Evolutionary conservation across 2,329 filamentous ascomycete species (phyloP), one percentile per base, ranked within the genome.

Genomic region (Diaporthe sp.): DNA sequence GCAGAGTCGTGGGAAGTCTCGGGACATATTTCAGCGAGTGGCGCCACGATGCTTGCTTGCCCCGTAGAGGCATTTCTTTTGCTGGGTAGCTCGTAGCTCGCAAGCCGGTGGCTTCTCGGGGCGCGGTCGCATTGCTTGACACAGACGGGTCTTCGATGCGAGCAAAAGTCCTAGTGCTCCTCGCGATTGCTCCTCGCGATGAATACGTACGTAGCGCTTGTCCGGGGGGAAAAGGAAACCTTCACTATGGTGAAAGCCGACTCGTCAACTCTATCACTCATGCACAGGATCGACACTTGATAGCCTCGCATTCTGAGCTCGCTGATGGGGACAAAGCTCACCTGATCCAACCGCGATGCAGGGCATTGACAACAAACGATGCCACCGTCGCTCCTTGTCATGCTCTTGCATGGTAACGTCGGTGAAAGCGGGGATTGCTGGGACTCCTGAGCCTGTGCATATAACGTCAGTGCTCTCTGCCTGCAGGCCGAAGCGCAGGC

Each of bases 311-410:
- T 13, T 10, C 34, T 19, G 65, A 69, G 34, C 34, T 28, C 46
- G 46, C 49, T 34, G 13, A 25, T 69, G 65, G 65, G 31, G n/a
- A 55, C 34, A 19, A 22, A 22, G n/a, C 65, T 69, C 65, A 42
- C 49, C 49, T 69, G 65, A 55, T 69, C 46, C 39, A 15, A 49
- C 61, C 42, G 61, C 42, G 25, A 65, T 65, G 61, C 61, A 49
- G 42, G 61, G 61, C 61, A 49, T 65, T 65, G 61, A 65, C 42
- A 49, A n/a, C 25, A 10, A 17, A 15, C 42, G 61, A 46, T 49
- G 42, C 49, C 65, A 67, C 42, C 61, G 61, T 49, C 61, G 42
- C 3, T 67, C 61, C 44, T 34, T 69, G 65, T 69, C 65, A 55
- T 69, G 65, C 22, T 19, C 65, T 55, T 69, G 65, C 65, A 69